Conservation (phyloP, 2,329 filamentous ascomycete species). For the Claviceps spartinae region DNA sequence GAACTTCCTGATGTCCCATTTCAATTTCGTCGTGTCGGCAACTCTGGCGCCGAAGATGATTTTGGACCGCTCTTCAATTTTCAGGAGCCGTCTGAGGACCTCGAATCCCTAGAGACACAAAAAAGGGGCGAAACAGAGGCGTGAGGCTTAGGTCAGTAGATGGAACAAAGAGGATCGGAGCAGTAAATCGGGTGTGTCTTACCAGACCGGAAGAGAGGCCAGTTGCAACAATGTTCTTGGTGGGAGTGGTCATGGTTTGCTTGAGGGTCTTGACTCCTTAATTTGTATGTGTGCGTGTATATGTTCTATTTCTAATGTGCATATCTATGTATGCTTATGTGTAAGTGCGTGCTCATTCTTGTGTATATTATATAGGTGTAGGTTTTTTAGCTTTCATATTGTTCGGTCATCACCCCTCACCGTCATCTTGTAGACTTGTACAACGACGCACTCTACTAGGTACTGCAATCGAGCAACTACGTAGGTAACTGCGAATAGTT, state of each 20-base stretch:
- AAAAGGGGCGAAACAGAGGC: background rate
- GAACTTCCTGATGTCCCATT: conserved; percentile 25
- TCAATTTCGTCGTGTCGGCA: conserved; percentile 21
- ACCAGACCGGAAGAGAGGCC: conserved; percentile 37
- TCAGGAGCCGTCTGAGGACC: conserved; percentile 35
- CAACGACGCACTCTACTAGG: too few species aligned
- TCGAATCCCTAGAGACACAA: conserved; percentile 31
- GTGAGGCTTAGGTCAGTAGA: background rate
- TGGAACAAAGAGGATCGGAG: background rate
- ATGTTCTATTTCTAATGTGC: background rate
- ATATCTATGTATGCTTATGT: background rate
- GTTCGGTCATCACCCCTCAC: too few species aligned
- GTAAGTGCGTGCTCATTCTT: too few species aligned
- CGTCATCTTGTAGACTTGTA: too few species aligned
- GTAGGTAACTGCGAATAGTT: too few species aligned
- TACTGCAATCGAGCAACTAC: too few species aligned
- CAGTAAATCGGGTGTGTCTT: conserved; percentile 8
- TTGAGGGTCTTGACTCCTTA: background rate
- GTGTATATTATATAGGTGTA: too few species aligned
- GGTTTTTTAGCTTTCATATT: too few species aligned
- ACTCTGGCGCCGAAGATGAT: conserved; percentile 38
- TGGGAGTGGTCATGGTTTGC: conserved; percentile 21
- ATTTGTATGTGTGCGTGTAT: background rate
- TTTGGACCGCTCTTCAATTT: conserved; percentile 27
- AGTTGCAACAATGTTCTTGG: conserved; percentile 36